Conservation (phyloP, 306 rosid genomes). For the Datisca glomerata region DNA sequence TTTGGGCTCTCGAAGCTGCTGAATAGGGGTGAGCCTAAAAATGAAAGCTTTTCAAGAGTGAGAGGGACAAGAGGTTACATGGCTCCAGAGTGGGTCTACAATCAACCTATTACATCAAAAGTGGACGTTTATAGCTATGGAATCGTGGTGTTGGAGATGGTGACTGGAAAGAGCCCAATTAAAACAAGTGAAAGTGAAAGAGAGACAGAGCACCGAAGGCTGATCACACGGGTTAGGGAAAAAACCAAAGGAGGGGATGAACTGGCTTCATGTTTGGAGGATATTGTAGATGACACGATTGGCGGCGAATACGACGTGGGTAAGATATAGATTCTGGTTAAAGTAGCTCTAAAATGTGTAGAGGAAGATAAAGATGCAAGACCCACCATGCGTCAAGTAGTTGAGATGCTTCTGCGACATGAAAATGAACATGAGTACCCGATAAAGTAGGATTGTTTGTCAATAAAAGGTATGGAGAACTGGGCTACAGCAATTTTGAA, state of each 20-base stretch:
- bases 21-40: slow-evolving; percentile 22
- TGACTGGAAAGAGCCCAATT: slow-evolving; percentile 31
- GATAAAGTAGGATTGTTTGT: no score
- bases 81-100: slow-evolving; percentile 62
- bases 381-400: no score
- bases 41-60: slow-evolving; percentile 20
- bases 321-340: not conserved
- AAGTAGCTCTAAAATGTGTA: not conserved
- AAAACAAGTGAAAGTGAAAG: not conserved
- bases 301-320: slow-evolving; percentile 4
- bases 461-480: no score
- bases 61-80: slow-evolving; percentile 58
- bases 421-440: not conserved
- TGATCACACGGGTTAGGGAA: slow-evolving; percentile 32
- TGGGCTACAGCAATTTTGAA: no score
- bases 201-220: slow-evolving; percentile 20
- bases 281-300: no score
- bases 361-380: not conserved
- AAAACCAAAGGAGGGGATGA: no score
- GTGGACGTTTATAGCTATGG: slow-evolving; percentile 62
- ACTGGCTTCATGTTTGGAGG: no score
- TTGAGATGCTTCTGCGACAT: not conserved
- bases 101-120: slow-evolving; percentile 44
- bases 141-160: slow-evolving; percentile 46
- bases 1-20: slow-evolving; percentile 42